Percentiles rank a stretch among this genome's conserved stretches.
phyloP scores from a whole-genome alignment of 306 rosid genomes.

The Begonia loranthoides region DNA sequence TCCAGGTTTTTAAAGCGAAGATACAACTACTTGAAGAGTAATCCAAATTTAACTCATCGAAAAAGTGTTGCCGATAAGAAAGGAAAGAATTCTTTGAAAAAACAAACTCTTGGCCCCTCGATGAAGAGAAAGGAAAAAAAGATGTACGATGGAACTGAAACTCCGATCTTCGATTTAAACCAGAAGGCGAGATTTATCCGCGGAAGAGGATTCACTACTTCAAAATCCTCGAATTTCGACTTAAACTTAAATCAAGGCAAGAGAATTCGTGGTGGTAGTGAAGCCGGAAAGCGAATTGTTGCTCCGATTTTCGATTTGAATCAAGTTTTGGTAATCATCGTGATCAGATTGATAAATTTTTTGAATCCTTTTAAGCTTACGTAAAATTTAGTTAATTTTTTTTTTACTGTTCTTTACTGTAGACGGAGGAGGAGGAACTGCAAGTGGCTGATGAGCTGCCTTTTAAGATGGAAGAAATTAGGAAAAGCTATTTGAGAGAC shows the following conservation, averaged over 20 bases:
- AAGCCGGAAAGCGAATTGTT: conserved; percentile 13
- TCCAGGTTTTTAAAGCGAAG: conserved; percentile 68
- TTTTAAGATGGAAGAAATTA: conserved; percentile 37
- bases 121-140: conserved; percentile 35
- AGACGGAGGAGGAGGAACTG: conserved; percentile 84
- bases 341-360: too few species aligned
- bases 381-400: neutral
- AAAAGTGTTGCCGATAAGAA: conserved; percentile 8
- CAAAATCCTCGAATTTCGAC: conserved; percentile 22
- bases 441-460: conserved; percentile 31
- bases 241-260: conserved; percentile 42
- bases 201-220: conserved; percentile 34
- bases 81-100: conserved; percentile 26
- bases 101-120: conserved; percentile 6
- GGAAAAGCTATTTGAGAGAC: conserved; percentile 43
- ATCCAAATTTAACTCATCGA: conserved; percentile 25
- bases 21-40: conserved; percentile 36
- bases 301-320: conserved; percentile 46
- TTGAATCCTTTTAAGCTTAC: too few species aligned
- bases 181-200: conserved; percentile 31
- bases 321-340: conserved; percentile 63
- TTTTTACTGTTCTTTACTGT: conserved; percentile 5
- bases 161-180: conserved; percentile 37
- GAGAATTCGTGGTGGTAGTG: conserved; percentile 38
- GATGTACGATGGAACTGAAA: conserved; percentile 25